Evolutionary conservation across 306 rosid species (phyloP).

Genomic region (Carpinus fangiana): DNA sequence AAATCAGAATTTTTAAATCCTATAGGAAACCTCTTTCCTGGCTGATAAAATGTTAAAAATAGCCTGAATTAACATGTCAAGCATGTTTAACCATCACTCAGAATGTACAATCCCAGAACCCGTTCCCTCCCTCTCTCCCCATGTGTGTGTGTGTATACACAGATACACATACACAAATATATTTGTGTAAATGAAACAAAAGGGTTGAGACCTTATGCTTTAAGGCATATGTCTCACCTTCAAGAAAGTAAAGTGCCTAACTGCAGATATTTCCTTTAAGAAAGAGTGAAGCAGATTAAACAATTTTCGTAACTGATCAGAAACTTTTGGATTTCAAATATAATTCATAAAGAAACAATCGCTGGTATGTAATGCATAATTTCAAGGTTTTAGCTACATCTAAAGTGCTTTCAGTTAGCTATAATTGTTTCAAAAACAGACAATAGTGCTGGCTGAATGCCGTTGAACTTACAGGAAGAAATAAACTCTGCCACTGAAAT

Average conservation of each 20-base stretch:
- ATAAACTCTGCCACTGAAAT: constrained; percentile 94
- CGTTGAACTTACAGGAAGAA: constrained; percentile 81
- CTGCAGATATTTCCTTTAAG: background rate
- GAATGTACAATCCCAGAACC: background rate
- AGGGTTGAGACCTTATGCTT: background rate
- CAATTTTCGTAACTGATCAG: background rate
- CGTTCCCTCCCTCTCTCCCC: background rate
- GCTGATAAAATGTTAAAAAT: background rate
- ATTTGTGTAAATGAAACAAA: background rate
- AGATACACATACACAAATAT: background rate
- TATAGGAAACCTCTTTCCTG: background rate
- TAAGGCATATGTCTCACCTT: background rate
- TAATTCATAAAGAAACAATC: background rate
- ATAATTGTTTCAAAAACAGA: constrained; percentile 7
- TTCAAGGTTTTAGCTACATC: constrained; percentile 1
- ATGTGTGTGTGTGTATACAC: background rate
- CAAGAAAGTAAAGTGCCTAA: background rate
- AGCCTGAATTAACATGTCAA: background rate
- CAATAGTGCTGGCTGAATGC: constrained; percentile 9
- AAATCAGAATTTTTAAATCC: background rate
- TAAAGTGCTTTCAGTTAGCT: background rate
- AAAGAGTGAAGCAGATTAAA: background rate
- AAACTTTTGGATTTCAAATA: background rate
- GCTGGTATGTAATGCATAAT: background rate
- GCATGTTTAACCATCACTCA: background rate